Base-by-base conservation (phyloP, 345 rosid genomes). In the Salix suchowensis region DNA sequence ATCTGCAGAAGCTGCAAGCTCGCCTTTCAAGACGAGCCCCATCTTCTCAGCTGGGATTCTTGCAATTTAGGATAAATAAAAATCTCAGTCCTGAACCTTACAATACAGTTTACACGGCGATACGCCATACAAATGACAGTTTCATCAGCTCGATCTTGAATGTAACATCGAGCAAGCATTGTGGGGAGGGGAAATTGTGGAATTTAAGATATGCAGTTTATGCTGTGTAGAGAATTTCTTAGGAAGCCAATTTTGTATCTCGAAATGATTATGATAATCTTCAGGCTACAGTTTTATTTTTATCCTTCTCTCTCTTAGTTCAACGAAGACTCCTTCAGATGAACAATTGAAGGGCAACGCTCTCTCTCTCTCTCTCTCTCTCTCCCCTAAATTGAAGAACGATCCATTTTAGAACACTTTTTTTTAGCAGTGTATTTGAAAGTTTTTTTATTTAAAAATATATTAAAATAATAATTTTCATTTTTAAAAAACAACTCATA, bases 11-110 rank as follows among this genome's bases (percentile, higher is more conserved):
- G 67, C 86, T 48, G 79, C 94, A 68, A 78, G 78, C 40, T 88
- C 90, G 19, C 85, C 91, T 65, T 82, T 82, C 39, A 74, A 87
- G 9, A 65, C 82, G 73, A 91, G 85, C 28, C 87, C 89, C 70
- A 87, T 88, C 62, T 88, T 91, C 84, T 86, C 94, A 7, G 55
- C 97, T 52, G 90, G 95, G 64, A 92, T 94, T 87, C 85, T 91
- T 40, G 94, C 90, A 32, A 86, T 90, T 74, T 94, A 90, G 84
- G 60, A 19, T 28, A 28, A 28, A 28, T 71, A 32, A 15, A 32
- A 0, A 48, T 16, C 19, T 4, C 19, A 48, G 6, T 16, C 54
- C 54, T 48, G 21, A 1, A 1, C 54, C 6, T 14, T 1, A 44
- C 37, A 34, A 34, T 1, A 34, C 21, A 16, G 15, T 4, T 48